Percentiles rank a stretch among this genome's conserved stretches.
Evolutionary conservation across 2,329 filamentous ascomycete genomes (phyloP).

Genomic region (Coniochaeta sp.): DNA sequence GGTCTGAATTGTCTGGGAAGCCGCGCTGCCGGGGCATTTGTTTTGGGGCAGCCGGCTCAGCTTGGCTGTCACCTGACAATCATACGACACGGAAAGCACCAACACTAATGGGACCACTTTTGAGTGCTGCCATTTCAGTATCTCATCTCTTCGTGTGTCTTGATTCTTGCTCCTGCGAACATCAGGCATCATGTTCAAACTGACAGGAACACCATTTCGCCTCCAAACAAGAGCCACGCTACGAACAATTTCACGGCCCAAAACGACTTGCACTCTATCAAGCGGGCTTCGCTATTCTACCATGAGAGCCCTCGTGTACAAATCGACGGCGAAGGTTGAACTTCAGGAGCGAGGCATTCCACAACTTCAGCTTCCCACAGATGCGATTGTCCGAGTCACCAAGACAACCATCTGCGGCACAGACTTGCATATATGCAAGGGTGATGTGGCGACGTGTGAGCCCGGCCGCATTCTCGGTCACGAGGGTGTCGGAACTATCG

Average conservation of each 20-base stretch:
- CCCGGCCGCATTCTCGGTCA: constrained; percentile 42
- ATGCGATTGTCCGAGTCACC: constrained; percentile 39
- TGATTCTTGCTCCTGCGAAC: background rate
- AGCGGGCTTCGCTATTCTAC: constrained; percentile 6
- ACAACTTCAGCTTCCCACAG: constrained; percentile 29
- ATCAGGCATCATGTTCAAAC: background rate
- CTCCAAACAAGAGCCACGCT: background rate
- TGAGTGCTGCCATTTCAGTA: too few relatives aligned
- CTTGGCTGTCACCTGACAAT: background rate
- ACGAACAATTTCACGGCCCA: background rate
- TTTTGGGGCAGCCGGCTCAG: too few relatives aligned
- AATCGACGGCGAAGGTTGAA: constrained; percentile 21
- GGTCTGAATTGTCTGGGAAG: too few relatives aligned
- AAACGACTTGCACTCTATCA: background rate
- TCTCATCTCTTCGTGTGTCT: background rate
- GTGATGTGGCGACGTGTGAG: constrained; percentile 39
- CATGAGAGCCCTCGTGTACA: constrained; percentile 42
- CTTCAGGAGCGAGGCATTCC: constrained; percentile 34
- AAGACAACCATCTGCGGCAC: constrained; percentile 45
- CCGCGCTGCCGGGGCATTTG: too few relatives aligned
- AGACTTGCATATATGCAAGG: constrained; percentile 48
- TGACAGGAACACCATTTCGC: background rate
- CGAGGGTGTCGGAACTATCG: constrained; percentile 43
- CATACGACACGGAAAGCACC: background rate
- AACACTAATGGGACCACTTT: background rate